Base-by-base conservation (phyloP, 1,284 basidiomycete species). In the Ustanciosporium gigantosporum region DNA sequence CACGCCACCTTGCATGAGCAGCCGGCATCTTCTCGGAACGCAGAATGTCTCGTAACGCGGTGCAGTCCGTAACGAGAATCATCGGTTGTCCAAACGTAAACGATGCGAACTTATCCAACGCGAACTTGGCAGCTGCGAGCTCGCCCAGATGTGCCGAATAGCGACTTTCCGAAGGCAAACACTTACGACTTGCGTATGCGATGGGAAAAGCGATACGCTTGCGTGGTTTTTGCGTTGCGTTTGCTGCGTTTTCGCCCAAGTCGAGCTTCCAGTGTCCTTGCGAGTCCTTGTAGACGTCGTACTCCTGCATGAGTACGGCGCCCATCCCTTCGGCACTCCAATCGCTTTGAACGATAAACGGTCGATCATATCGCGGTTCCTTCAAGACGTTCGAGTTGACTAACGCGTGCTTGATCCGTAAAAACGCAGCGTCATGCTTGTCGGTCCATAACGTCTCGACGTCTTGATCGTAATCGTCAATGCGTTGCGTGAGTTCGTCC, bases 321-420 rank as follows among this genome's bases (percentile, higher is more conserved):
- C 39, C 39, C 4, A 41, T 41, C 6, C 39, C 39, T 41, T 41
- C 39, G 17, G 39, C 25, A 20, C 39, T 41, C 39, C 39, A 41
- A 27, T 41, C 25, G n/a, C 14, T 17, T 9, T 41, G 39, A 17
- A 41, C 25, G n/a, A 41, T 29, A n/a, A 41, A 41, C 5, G 39
- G 39, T 69, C 68, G 31, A 69, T 53, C 6, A 49, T 53, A 8
- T 56, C 43, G 11, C 58, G 65, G 5, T 55, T 68, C n/a, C 61
- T 70, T 46, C 55, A 66, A 15, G 58, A 60, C 47, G 9, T 29
- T n/a, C 9, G 27, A 9, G 27, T 29, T 29, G 9, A 29, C 27
- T n/a, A 29, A 29, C 27, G 27, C 27, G 9, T 29, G 27, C 27
- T 29, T 29, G 27, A 29, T n/a, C n/a, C n/a, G 9, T n/a, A 29